Conservation (phyloP, 83 land plant species). For the Larix sibirica region DNA sequence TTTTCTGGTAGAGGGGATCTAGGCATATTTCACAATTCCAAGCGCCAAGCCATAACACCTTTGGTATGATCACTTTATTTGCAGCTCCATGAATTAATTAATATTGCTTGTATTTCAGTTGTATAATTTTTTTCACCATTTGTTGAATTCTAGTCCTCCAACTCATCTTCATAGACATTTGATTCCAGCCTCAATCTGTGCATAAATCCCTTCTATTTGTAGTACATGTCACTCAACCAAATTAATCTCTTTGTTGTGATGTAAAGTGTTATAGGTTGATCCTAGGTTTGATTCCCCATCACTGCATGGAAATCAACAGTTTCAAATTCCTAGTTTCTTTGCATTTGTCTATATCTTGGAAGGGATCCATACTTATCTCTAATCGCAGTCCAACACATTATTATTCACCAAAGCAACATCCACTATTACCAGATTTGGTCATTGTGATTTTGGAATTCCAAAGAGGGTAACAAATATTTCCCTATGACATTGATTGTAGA, state of each 20-base stretch:
- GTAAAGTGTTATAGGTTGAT: too few species aligned
- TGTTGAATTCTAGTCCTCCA: constrained; percentile 57
- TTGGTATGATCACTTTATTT: constrained; percentile 15
- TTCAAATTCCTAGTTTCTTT: too few species aligned
- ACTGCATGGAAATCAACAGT: too few species aligned
- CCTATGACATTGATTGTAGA: constrained; percentile 89
- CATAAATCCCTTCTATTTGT: too few species aligned
- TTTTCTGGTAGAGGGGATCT: constrained; percentile 77
- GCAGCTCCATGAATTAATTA: background rate
- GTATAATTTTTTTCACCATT: constrained; percentile 24
- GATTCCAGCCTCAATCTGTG: constrained; percentile 59
- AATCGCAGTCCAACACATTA: background rate
- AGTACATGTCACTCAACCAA: too few species aligned
- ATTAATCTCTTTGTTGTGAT: too few species aligned
- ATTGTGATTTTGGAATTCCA: constrained; percentile 52
- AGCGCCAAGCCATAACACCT: constrained; percentile 61
- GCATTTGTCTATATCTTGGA: too few species aligned
- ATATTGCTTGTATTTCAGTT: background rate
- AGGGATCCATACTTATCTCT: too few species aligned
- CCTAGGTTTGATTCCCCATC: too few species aligned
- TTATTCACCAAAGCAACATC: constrained; percentile 1
- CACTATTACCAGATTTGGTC: background rate
- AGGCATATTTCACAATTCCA: constrained; percentile 48
- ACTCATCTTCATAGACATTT: constrained; percentile 36
- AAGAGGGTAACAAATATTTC: constrained; percentile 74